Evolutionary conservation across 1,284 basidiomycete genomes (phyloP).

Genomic region (Apiotrichum laibachii): DNA sequence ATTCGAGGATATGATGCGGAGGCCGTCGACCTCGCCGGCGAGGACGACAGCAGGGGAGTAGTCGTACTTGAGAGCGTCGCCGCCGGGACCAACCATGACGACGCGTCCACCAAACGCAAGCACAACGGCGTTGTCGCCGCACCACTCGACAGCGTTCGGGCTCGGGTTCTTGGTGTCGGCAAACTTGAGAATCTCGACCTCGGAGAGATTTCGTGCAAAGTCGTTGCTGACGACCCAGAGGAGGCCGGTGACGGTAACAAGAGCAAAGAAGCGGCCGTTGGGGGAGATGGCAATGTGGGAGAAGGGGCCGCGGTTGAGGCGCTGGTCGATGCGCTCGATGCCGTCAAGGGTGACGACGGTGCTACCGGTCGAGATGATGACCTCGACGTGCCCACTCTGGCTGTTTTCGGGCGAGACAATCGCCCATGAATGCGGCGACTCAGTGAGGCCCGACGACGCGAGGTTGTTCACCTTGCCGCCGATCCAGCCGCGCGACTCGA

Average conservation of each 20-base stretch:
- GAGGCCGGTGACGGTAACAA: constrained; percentile 68
- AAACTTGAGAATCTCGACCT: constrained; percentile 62
- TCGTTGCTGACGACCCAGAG: constrained; percentile 93
- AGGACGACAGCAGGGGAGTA: constrained; percentile 74
- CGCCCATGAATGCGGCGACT: constrained; percentile 76
- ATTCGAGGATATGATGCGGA: constrained; percentile 74
- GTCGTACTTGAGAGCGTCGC: constrained; percentile 79
- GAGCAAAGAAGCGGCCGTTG: constrained; percentile 86
- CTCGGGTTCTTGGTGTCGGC: constrained; percentile 32
- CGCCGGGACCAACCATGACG: constrained; percentile 85
- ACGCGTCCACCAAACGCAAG: constrained; percentile 75
- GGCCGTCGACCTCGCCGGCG: constrained; percentile 81
- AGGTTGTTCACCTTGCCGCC: constrained; percentile 64
- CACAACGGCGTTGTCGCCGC: constrained; percentile 90
- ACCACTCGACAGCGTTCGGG: constrained; percentile 79
- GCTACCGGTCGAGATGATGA: constrained; percentile 71
- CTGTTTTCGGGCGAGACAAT: constrained; percentile 81
- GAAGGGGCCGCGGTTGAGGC: constrained; percentile 85
- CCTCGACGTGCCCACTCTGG: constrained; percentile 80
- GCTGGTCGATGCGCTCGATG: constrained; percentile 76
- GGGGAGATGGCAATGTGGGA: constrained; percentile 81
- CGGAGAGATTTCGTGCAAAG: constrained; percentile 82
- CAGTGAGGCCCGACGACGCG: constrained; percentile 67
- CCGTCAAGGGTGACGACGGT: constrained; percentile 78
- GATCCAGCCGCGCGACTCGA: constrained; percentile 83